A percentile compares a stretch with the other conserved stretches of the same genome.
Conservation (phyloP, 2,329 filamentous ascomycete species). For the Meredithiella fracta region DNA sequence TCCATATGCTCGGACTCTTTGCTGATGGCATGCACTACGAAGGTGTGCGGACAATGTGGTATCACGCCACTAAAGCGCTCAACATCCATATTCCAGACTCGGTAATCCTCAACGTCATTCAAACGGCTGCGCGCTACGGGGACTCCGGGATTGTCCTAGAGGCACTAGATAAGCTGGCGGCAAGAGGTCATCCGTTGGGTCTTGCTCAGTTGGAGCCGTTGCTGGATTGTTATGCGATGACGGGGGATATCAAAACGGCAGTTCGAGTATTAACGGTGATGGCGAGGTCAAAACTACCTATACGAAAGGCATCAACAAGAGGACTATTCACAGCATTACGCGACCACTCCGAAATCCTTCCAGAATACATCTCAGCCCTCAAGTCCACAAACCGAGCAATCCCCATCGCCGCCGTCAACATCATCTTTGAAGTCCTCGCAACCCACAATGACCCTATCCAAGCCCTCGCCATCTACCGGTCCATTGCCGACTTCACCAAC, state of each 20-base stretch:
- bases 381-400: conserved; percentile 19
- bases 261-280: conserved; percentile 60
- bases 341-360: conserved; percentile 27
- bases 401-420: conserved; percentile 24
- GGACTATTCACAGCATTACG: conserved; percentile 42
- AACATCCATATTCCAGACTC: conserved; percentile 36
- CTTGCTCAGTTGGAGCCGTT: conserved; percentile 67
- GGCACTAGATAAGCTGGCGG: conserved; percentile 49
- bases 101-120: conserved; percentile 51
- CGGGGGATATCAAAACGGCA: conserved; percentile 45
- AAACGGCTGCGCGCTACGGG: conserved; percentile 50
- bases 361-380: not conserved
- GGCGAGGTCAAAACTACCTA: conserved; percentile 42
- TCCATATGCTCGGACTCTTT: conserved; percentile 59
- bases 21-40: conserved; percentile 46
- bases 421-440: conserved; percentile 21
- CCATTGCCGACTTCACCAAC: conserved; percentile 15
- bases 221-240: conserved; percentile 49
- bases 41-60: conserved; percentile 57
- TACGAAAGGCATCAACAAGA: conserved; percentile 44
- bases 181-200: conserved; percentile 39
- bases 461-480: conserved; percentile 15
- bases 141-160: conserved; percentile 54
- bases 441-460: conserved; percentile 12
- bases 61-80: conserved; percentile 35